A percentile compares a stretch with the other conserved stretches of the same genome.
Evolutionary conservation across 2,329 filamentous ascomycete species (phyloP).

Genomic region (Coniochaeta sp.): DNA sequence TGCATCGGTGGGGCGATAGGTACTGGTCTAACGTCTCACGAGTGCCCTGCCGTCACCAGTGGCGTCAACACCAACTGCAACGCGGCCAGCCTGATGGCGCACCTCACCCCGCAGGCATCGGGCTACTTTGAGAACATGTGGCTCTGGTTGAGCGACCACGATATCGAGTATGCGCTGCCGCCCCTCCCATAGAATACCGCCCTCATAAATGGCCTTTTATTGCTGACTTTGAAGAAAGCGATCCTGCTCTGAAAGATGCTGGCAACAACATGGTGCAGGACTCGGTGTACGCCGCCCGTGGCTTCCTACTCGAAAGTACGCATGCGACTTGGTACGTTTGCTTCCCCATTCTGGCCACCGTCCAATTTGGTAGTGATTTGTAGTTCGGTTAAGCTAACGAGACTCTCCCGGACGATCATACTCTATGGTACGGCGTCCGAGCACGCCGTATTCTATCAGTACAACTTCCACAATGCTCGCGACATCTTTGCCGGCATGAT

Average conservation of each 20-base stretch:
- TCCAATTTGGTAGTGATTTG: too few species aligned
- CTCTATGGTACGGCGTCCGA: conserved; percentile 40
- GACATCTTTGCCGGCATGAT: conserved; percentile 54
- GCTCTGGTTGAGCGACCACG: conserved; percentile 62
- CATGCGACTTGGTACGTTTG: neutral
- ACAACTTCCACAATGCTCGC: conserved; percentile 38
- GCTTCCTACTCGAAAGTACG: neutral
- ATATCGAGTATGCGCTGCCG: conserved; percentile 1
- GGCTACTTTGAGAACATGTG: conserved; percentile 44
- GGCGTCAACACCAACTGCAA: conserved; percentile 34
- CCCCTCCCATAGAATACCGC: neutral
- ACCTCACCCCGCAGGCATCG: conserved; percentile 33
- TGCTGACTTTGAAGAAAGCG: neutral
- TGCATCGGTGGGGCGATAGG: conserved; percentile 62
- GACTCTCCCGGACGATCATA: conserved; percentile 12
- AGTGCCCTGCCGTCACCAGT: conserved; percentile 49
- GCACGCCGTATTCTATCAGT: conserved; percentile 44
- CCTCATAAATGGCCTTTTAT: neutral
- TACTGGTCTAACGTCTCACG: conserved; percentile 55
- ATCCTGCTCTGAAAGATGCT: neutral
- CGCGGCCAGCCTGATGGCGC: conserved; percentile 27
- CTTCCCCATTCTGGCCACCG: too few species aligned
- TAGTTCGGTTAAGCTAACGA: neutral
- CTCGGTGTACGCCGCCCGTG: neutral
- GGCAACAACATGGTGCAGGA: neutral